These are phyloP conservation scores for Neofusicoccum laricinum DNA, from an alignment of 2,329 filamentous ascomycete genomes.

Conservation along the genomic window DNA sequence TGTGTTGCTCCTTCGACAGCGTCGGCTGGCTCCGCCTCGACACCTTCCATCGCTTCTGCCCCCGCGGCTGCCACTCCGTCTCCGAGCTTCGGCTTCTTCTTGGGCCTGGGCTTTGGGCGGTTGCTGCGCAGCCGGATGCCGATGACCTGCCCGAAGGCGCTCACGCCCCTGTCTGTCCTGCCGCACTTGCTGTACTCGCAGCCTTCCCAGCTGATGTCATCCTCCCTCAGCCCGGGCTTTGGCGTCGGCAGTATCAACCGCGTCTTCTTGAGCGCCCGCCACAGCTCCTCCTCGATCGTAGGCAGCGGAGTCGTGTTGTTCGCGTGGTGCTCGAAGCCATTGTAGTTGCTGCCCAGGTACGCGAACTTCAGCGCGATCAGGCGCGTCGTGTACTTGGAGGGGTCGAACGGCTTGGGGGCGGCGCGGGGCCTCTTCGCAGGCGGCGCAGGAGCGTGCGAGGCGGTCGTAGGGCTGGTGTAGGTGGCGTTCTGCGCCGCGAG, in stretches of 20 bases:
- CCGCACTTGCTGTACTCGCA: constrained; percentile 95
- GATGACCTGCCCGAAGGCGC: constrained; percentile 95
- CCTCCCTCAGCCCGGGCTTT: constrained; percentile 18
- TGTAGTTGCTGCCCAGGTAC: constrained; percentile 87
- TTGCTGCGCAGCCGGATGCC: constrained; percentile 79
- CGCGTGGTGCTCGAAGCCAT: constrained; percentile 85
- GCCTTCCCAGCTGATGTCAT: constrained; percentile 68
- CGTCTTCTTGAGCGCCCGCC: constrained; percentile 82
- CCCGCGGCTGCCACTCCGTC: constrained; percentile 5
- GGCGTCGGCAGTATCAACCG: constrained; percentile 72
- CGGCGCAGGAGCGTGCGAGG: background rate
- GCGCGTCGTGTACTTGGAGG: constrained; percentile 76
- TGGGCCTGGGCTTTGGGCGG: constrained; percentile 51
- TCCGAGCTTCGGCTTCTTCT: constrained; percentile 15
- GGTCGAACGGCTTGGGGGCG: constrained; percentile 63
- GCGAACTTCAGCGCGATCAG: constrained; percentile 90
- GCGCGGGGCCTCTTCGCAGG: constrained; percentile 26
- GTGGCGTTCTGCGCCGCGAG: constrained; percentile 51
- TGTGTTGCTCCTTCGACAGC: background rate
- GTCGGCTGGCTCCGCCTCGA: background rate
- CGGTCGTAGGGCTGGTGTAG: constrained; percentile 21
- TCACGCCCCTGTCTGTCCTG: constrained; percentile 87
- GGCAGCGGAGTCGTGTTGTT: constrained; percentile 66
- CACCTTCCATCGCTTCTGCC: constrained; percentile 17
- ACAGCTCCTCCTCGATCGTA: constrained; percentile 89